Conservation (phyloP, 768 basidiomycete species). For the Suillus luteus region DNA sequence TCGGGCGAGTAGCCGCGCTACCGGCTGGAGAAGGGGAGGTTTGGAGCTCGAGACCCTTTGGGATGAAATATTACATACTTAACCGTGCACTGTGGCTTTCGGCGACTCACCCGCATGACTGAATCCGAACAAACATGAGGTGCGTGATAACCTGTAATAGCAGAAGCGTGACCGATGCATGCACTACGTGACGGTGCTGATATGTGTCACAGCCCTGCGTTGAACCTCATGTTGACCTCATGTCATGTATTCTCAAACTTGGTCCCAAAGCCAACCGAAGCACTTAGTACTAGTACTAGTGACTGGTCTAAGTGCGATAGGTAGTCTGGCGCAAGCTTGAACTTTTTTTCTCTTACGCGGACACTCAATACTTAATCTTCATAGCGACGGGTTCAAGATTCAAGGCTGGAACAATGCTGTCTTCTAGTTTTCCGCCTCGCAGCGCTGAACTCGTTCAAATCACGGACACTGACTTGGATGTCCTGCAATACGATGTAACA, state of each 20-base stretch:
- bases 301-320: background rate
- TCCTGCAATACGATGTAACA: background rate
- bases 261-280: background rate
- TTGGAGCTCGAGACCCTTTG: background rate
- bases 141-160: background rate
- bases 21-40: background rate
- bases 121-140: conserved; percentile 2
- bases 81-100: background rate
- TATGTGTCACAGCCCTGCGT: too few relatives aligned
- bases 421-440: background rate
- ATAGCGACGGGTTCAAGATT: background rate
- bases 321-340: background rate
- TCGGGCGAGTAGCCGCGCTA: background rate
- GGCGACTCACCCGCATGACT: background rate
- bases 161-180: background rate
- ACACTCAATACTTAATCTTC: background rate
- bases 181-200: background rate
- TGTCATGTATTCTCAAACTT: background rate
- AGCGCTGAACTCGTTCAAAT: background rate
- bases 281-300: background rate
- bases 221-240: too few relatives aligned
- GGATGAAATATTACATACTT: background rate
- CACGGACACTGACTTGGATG: background rate
- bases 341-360: background rate
- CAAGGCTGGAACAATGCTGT: background rate